phyloP scores from a whole-genome alignment of 2,329 filamentous ascomycete genomes.

The Hortaea werneckii region DNA sequence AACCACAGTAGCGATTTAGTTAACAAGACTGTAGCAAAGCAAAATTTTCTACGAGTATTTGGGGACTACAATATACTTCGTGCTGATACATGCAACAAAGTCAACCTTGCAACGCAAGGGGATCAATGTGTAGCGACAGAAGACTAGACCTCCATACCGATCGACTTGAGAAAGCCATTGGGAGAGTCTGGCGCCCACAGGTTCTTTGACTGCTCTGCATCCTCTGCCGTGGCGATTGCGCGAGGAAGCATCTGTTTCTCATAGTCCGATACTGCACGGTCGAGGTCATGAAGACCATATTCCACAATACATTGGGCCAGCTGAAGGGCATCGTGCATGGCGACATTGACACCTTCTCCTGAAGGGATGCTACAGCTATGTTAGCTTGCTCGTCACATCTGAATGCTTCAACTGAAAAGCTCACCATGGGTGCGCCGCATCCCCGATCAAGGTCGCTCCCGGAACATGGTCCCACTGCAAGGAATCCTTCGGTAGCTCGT shows the following conservation, averaged over 20 bases:
- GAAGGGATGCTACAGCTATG: constrained; percentile 33
- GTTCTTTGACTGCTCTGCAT: background rate
- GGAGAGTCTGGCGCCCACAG: background rate
- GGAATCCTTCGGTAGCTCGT: constrained; percentile 41
- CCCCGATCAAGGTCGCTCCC: constrained; percentile 47
- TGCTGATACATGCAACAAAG: too few relatives aligned
- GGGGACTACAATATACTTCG: too few relatives aligned
- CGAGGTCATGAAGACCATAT: constrained; percentile 13
- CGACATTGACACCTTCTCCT: constrained; percentile 51
- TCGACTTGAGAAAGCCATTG: background rate
- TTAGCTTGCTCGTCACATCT: background rate
- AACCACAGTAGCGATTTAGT: too few relatives aligned
- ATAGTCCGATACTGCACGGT: constrained; percentile 18
- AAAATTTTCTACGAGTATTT: too few relatives aligned
- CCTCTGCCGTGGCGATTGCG: constrained; percentile 4
- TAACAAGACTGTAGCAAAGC: too few relatives aligned
- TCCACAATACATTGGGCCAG: constrained; percentile 37
- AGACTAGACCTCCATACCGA: background rate
- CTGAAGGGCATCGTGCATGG: constrained; percentile 44
- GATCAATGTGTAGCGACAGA: too few relatives aligned
- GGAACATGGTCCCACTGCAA: constrained; percentile 37
- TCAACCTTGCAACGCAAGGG: too few relatives aligned
- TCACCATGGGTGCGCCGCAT: constrained; percentile 50
- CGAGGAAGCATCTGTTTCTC: constrained; percentile 25
- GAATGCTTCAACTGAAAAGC: background rate